phyloP scores from a whole-genome alignment of 805 yeast species.

The Kockiozyma suomiensis region DNA sequence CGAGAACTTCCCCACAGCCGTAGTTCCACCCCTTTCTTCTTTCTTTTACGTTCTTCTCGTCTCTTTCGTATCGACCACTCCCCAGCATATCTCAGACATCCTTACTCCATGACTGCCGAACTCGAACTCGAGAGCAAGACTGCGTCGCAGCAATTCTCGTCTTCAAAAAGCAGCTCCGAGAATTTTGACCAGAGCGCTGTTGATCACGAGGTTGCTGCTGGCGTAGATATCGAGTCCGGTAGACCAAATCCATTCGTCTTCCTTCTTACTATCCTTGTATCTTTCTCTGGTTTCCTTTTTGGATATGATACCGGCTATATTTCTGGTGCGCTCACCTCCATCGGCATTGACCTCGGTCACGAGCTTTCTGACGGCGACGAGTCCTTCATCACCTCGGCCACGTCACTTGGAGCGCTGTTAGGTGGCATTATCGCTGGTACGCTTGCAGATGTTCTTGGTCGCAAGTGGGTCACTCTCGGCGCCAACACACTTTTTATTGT shows the following conservation, averaged over 20 bases:
- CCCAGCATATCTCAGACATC: background rate
- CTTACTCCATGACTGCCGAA: background rate
- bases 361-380: constrained; percentile 72
- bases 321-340: constrained; percentile 86
- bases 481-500: constrained; percentile 80
- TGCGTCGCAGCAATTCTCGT: too few species aligned
- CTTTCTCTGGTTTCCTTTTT: constrained; percentile 94
- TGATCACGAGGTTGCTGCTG: constrained; percentile 12
- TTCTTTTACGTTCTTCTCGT: background rate
- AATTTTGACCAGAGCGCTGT: background rate
- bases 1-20: background rate
- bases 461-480: constrained; percentile 79
- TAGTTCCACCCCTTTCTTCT: background rate
- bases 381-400: constrained; percentile 90
- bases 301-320: constrained; percentile 98
- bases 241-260: constrained; percentile 35
- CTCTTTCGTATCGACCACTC: background rate
- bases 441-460: constrained; percentile 78
- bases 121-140: background rate
- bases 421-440: constrained; percentile 80
- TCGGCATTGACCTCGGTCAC: constrained; percentile 70
- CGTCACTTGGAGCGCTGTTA: constrained; percentile 88
- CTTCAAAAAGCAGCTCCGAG: too few species aligned
- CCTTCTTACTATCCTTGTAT: constrained; percentile 49
- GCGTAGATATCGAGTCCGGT: constrained; percentile 33